Base-by-base conservation (phyloP, 192 early-diverging fungal species). In the Helicostylum pulchrum region DNA sequence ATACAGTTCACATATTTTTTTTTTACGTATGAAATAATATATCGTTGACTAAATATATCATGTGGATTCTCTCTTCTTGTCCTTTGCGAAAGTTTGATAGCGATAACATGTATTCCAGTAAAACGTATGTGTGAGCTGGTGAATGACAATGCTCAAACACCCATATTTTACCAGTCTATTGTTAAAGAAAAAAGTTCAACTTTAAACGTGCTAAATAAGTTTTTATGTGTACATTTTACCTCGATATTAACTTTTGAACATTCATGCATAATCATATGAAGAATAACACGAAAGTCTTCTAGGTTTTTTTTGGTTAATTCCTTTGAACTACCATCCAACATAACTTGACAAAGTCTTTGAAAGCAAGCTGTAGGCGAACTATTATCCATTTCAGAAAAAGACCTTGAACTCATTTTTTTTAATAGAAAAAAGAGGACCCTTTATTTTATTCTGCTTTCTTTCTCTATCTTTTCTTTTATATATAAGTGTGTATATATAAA, bases 181-280 rank as follows among this genome's bases (percentile, higher is more conserved):
- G 15, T 60, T 17, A 7, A 32, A 62, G 23, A 12, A 26, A 49
- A 43, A 20, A 32, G 14, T 3, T 4, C 36, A 32, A 47, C 60
- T 54, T 56, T n/a, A n/a, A n/a, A 26, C 26, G 2, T 26, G 26
- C 26, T 26, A 26, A 26, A 26, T 26, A 26, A 26, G 26, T 44
- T 20, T 30, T 48, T 21, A 6, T 30, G 12, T 34, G 20, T 26
- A 8, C 34, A 7, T n/a, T 23, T 20, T 76, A 81, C 81, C 65
- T 83, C 77, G 54, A 83, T 81, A 56, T 83, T 80, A 0, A 77
- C 75, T 53, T 78, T 76, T 19, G 81, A 83, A 48, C 81, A 83
- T 43, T 83, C 81, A 23, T 64, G 68, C 71, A 83, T 81, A 32
- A 80, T 66, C 75, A 76, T 63, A 31, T 74, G 68, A 5, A 83